Evolutionary conservation across 352 stramenopile genomes (phyloP).

Genomic region (Thalassiosira hispida): DNA sequence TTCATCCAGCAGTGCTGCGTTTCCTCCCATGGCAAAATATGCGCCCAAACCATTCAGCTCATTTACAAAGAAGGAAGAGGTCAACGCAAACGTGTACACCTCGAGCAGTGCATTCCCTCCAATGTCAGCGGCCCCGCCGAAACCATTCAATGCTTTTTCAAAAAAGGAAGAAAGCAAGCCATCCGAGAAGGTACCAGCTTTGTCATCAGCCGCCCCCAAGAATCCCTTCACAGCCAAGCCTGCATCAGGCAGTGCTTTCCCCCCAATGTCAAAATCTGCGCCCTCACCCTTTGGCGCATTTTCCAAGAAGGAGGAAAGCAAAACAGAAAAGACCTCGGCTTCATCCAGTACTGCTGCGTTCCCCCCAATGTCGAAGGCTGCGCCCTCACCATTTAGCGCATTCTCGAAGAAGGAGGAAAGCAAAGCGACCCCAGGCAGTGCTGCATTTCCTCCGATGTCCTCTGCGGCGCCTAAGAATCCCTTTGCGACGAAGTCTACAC

Average conservation of each 20-base stretch:
- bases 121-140: not conserved
- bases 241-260: conserved; percentile 21
- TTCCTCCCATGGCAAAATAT: conserved; percentile 31
- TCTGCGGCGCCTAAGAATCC: conserved; percentile 19
- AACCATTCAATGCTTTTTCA: conserved; percentile 29
- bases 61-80: conserved; percentile 12
- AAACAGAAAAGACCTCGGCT: not conserved
- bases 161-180: conserved; percentile 6
- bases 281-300: conserved; percentile 49
- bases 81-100: not conserved
- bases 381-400: conserved; percentile 25
- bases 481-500: not conserved
- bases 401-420: conserved; percentile 17
- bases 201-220: conserved; percentile 9
- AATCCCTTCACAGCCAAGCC: conserved; percentile 26
- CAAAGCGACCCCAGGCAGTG: conserved; percentile 19
- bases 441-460: conserved; percentile 59
- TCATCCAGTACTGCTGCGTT: not conserved
- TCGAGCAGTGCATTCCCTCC: not conserved
- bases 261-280: conserved; percentile 52
- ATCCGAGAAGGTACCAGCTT: not conserved
- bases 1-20: conserved; percentile 8
- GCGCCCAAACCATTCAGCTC: conserved; percentile 27
- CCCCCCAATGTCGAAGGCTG: conserved; percentile 41
- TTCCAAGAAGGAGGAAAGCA: conserved; percentile 16